phyloP scores from a whole-genome alignment of 1,139 yeast genomes.

The Sugiyamaella novakii region DNA sequence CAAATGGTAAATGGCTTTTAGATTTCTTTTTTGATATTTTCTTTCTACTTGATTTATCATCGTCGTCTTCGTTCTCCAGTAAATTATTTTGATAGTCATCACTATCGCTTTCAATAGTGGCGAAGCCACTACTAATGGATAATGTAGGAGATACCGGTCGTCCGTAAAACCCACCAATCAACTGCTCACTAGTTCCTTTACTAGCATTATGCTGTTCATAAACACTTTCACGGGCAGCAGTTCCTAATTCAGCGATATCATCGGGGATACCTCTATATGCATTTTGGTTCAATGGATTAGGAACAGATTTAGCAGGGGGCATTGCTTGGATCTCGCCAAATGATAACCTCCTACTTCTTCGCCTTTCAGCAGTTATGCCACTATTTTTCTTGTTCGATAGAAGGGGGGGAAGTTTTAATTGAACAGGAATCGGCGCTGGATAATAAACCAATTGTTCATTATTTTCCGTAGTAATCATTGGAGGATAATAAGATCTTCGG shows the following conservation, averaged over 20 bases:
- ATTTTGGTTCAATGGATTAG: conserved; percentile 15
- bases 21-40: conserved; percentile 21
- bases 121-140: conserved; percentile 26
- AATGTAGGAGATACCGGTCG: conserved; percentile 28
- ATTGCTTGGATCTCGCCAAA: conserved; percentile 10
- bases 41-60: conserved; percentile 8
- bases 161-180: conserved; percentile 10
- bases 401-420: conserved; percentile 20
- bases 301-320: conserved; percentile 8
- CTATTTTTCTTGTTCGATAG: conserved; percentile 30
- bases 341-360: conserved; percentile 17
- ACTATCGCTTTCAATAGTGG: conserved; percentile 35
- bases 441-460: conserved; percentile 33
- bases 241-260: conserved; percentile 13
- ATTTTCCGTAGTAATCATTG: conserved; percentile 24
- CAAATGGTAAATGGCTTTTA: conserved; percentile 7
- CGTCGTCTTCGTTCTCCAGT: conserved; percentile 13
- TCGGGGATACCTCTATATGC: conserved; percentile 18
- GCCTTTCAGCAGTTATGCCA: conserved; percentile 9
- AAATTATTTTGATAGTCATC: conserved; percentile 26
- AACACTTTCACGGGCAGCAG: conserved; percentile 7
- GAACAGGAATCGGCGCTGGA: conserved; percentile 32
- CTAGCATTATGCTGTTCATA: conserved; percentile 11
- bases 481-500: conserved; percentile 19
- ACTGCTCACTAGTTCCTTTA: conserved; percentile 9